Base-by-base conservation (phyloP, 208 protist genomes). In the Crithidia brevicula region DNA sequence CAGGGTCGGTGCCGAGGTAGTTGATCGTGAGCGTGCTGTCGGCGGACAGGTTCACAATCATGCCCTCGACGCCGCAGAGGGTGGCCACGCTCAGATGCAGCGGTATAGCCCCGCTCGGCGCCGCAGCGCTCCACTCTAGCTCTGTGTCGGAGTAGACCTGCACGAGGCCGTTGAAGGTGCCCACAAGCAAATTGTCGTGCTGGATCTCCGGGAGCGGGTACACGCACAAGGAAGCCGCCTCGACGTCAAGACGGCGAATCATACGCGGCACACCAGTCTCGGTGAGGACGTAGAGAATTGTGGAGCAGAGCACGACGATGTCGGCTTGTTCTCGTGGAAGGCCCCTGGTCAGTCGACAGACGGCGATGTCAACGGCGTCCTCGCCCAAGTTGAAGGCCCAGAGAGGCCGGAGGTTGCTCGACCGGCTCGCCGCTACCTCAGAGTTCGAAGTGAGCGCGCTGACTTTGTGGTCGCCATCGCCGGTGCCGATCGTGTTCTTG, bases 1-100 rank as follows among this genome's bases (percentile, higher is more conserved):
- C 81, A 2, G 95, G 95, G 69, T 98, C 95, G 3, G 96, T 98
- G 49, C 97, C 97, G 13, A 98, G 80, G 81, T 98, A 98, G 64
- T 89, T 91, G 20, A 96, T 70, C 13, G 77, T 62, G 3, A 98
- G 56, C 5, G 28, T 67, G 28, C 91, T 92, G 13, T 93, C 78
- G 0, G 85, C 71, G 54, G 56, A 71, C 15, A 98, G 75, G 1
- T 81, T 70, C 1, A 94, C 71, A 45, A 98, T 87, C 71, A 98
- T 83, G 36, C 93, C 93, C 16, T 85, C 54, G 7, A 86, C 74
- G 7, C 80, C 79, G 33, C 84, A 89, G 15, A 98, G 68, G 15
- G 67, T 79, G 13, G 53, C 77, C 1, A 97, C 86, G 18, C 27
- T 22, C 15, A 98, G 31, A 31, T 67, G 66, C 15, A 96, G 62